These are phyloP conservation scores for Periconia digitata DNA, from an alignment of 2,329 filamentous ascomycete genomes.

Conservation along the genomic window DNA sequence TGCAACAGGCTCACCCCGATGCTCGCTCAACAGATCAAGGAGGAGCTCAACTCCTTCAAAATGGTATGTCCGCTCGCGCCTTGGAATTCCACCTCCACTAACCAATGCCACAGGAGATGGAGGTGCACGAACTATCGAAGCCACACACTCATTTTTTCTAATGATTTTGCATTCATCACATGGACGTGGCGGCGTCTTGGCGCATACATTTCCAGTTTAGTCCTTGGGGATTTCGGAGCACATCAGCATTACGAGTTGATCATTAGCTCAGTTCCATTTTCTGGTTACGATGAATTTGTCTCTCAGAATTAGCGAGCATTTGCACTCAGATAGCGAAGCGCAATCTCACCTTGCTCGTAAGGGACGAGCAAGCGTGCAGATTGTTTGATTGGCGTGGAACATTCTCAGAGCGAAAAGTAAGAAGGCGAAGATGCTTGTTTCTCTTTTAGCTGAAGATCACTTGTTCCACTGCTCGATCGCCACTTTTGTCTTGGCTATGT, in stretches of 20 bases:
- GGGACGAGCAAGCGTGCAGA: conserved; percentile 16
- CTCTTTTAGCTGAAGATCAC: conserved; percentile 21
- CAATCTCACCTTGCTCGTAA: conserved; percentile 8
- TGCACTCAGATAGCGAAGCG: conserved; percentile 37
- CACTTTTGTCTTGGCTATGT: conserved; percentile 10
- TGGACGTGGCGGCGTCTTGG: conserved; percentile 48
- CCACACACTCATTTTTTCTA: conserved; percentile 99
- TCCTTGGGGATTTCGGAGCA: conserved; percentile 36
- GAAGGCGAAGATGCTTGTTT: conserved; percentile 10
- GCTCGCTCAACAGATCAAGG: conserved; percentile 98
- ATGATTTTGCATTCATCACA: conserved; percentile 51
- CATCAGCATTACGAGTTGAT: conserved; percentile 45
- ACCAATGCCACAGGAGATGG: conserved; percentile 80
- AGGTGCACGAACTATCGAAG: conserved; percentile 98
- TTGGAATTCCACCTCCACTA: conserved; percentile 34
- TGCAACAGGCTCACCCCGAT: conserved; percentile 97
- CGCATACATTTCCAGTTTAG: conserved; percentile 39
- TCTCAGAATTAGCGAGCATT: conserved; percentile 46
- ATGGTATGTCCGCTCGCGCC: conserved; percentile 68
- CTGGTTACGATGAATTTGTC: conserved; percentile 44
- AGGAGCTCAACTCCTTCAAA: conserved; percentile 98
- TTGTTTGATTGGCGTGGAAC: neutral
- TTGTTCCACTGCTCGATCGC: neutral
- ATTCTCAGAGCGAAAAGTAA: neutral
- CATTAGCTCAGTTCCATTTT: conserved; percentile 42